Percentiles rank a stretch among this genome's conserved stretches.
phyloP scores from a whole-genome alignment of 2,329 filamentous ascomycete genomes.

The Epichloe scottii region DNA sequence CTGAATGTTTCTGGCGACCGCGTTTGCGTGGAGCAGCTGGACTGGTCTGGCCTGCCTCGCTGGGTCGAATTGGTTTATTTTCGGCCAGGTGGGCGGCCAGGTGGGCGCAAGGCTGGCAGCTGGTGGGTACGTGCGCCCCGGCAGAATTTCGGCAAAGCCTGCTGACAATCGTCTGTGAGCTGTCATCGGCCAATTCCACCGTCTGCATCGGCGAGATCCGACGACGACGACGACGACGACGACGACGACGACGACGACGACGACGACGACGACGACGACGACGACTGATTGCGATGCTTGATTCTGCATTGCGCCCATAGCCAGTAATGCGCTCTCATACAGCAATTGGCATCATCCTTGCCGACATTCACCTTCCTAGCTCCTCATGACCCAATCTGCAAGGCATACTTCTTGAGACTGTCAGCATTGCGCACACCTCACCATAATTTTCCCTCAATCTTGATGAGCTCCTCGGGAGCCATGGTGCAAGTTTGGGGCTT shows the following conservation, averaged over 20 bases:
- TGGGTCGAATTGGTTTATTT: slow-evolving; percentile 1
- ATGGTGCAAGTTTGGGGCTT: slow-evolving; percentile 15
- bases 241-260: background rate
- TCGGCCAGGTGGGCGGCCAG: slow-evolving; percentile 5
- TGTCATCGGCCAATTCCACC: background rate
- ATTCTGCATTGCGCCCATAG: background rate
- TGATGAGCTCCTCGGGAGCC: background rate
- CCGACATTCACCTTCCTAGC: background rate
- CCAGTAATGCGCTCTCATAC: background rate
- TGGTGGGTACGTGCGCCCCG: background rate
- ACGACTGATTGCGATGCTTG: background rate
- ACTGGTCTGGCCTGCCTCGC: background rate
- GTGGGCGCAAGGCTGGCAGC: background rate
- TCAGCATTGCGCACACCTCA: background rate
- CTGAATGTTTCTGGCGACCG: slow-evolving; percentile 6
- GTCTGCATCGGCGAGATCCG: background rate
- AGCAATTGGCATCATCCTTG: background rate
- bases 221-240: background rate
- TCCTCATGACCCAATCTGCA: background rate
- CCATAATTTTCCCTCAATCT: background rate
- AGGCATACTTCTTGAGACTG: background rate
- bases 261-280: background rate
- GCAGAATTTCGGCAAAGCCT: background rate
- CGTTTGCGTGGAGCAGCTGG: slow-evolving; percentile 5
- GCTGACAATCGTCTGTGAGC: background rate